phyloP scores from a whole-genome alignment of 306 rosid species.

The Citrullus mucosospermus region DNA sequence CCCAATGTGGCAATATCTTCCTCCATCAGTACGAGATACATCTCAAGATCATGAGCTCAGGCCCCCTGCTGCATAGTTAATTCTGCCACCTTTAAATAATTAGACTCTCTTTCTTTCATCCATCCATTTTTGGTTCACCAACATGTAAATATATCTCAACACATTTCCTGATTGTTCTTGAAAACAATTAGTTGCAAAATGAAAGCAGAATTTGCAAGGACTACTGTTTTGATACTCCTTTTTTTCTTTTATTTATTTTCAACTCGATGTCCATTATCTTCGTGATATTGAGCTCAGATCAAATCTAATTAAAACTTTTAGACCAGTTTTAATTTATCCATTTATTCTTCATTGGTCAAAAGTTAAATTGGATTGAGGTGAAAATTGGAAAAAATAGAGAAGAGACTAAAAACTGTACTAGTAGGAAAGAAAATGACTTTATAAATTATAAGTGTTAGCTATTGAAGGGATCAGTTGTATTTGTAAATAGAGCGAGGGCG shows the following conservation, averaged over 20 bases:
- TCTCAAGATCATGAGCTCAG: constrained; percentile 89
- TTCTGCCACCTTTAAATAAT: background rate
- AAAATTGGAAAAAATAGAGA: background rate
- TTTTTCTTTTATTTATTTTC: background rate
- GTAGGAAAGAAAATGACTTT: background rate
- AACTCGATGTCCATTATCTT: background rate
- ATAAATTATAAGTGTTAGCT: background rate
- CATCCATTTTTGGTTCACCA: constrained; percentile 4
- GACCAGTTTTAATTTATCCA: background rate
- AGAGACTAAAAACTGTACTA: background rate
- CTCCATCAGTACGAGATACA: constrained; percentile 54
- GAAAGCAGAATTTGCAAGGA: background rate
- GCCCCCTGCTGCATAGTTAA: constrained; percentile 87
- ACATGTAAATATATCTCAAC: background rate
- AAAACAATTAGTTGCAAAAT: background rate
- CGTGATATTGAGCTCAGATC: background rate
- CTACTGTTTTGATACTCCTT: background rate
- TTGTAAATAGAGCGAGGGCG: background rate
- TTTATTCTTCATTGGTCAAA: background rate
- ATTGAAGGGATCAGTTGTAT: background rate
- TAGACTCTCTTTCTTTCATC: background rate
- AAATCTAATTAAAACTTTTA: background rate
- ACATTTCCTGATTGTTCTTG: background rate
- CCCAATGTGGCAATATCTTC: constrained; percentile 89
- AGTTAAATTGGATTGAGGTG: background rate